These are phyloP conservation scores for Mycena chlorophos DNA, from an alignment of 768 basidiomycete genomes.

Conservation along the genomic window DNA sequence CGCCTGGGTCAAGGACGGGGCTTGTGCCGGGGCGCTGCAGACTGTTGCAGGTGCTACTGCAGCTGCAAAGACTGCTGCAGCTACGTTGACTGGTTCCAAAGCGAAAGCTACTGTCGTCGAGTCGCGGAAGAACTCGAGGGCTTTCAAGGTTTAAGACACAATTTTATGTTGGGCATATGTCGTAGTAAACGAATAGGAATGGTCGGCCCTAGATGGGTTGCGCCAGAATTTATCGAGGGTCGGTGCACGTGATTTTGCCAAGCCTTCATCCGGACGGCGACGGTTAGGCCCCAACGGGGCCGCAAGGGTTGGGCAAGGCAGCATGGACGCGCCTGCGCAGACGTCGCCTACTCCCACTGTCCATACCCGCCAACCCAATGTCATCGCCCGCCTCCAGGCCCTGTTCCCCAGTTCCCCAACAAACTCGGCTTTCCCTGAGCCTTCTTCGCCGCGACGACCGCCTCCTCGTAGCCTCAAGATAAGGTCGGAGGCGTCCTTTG, in stretches of 20 bases:
- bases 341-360: constrained; percentile 3
- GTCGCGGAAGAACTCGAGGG: background rate
- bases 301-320: background rate
- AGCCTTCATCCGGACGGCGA: background rate
- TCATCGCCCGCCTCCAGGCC: constrained; percentile 53
- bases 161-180: background rate
- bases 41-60: constrained; percentile 4
- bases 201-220: background rate
- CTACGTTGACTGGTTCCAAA: constrained; percentile 9
- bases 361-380: constrained; percentile 31
- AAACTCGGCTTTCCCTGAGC: constrained; percentile 20
- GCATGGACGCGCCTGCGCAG: background rate
- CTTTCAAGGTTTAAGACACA: background rate
- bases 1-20: constrained; percentile 38
- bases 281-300: background rate
- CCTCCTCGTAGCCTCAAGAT: constrained; percentile 15
- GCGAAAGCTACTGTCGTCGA: no score
- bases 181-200: background rate
- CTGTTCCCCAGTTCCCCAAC: constrained; percentile 45
- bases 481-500: background rate
- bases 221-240: background rate
- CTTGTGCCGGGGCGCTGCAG: constrained; percentile 23
- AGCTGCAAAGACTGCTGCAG: constrained; percentile 1
- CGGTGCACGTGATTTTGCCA: no score
- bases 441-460: constrained; percentile 26